Conservation (phyloP, 139 green algal species). For the Picochlorum sp. region DNA sequence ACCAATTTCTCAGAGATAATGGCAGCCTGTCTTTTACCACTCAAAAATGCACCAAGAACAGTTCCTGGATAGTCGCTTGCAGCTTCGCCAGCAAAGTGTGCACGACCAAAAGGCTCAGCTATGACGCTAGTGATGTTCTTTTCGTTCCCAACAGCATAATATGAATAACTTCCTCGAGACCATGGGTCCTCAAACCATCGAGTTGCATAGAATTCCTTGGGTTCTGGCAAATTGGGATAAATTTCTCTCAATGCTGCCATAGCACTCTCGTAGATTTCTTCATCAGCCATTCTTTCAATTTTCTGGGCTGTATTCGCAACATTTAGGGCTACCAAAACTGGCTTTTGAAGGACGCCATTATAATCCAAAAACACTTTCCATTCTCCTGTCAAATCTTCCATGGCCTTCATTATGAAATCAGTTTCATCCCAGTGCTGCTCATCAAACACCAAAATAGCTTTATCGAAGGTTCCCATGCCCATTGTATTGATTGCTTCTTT, state of each 20-base stretch:
- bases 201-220: slow-evolving; percentile 23
- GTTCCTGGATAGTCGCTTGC: slow-evolving; percentile 55
- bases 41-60: slow-evolving; percentile 57
- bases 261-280: slow-evolving; percentile 11
- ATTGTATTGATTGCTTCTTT: slow-evolving; percentile 54
- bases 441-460: slow-evolving; percentile 62
- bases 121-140: slow-evolving; percentile 40
- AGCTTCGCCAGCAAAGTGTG: slow-evolving; percentile 67
- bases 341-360: slow-evolving; percentile 6
- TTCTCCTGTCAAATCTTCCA: slow-evolving; percentile 13
- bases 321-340: slow-evolving; percentile 42
- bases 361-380: slow-evolving; percentile 22
- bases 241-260: slow-evolving; percentile 21
- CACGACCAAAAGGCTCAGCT: slow-evolving; percentile 27
- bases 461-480: slow-evolving; percentile 24
- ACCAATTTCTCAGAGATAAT: slow-evolving; percentile 14
- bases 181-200: slow-evolving; percentile 31
- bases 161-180: slow-evolving; percentile 47
- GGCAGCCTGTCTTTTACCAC: slow-evolving; percentile 45
- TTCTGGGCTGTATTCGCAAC: slow-evolving; percentile 23
- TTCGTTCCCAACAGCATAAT: slow-evolving; percentile 49
- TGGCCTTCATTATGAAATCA: slow-evolving; percentile 47
- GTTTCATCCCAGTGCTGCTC: slow-evolving; percentile 48
- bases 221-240: slow-evolving; percentile 21
- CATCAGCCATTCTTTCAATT: slow-evolving; percentile 32